Evolutionary conservation across 2,329 filamentous ascomycete species (phyloP).

Genomic region (Fusarium chuoi): DNA sequence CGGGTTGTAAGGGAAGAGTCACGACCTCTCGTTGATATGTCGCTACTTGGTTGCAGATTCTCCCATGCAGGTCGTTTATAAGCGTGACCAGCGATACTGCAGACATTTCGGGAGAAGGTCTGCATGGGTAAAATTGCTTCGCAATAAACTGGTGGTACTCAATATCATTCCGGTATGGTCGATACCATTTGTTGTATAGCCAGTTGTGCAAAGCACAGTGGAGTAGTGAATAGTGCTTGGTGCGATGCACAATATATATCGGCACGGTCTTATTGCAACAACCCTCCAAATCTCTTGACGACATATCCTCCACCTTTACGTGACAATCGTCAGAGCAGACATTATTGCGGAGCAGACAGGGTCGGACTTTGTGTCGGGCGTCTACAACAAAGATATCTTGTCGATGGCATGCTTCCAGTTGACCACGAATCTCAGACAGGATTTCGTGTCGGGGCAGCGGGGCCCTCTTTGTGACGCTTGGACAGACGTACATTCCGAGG

Average conservation of each 20-base stretch:
- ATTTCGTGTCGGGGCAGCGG: background rate
- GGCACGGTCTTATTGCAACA: background rate
- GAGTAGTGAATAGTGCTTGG: background rate
- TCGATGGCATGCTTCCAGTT: background rate
- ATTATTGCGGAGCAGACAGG: background rate
- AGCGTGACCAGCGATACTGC: background rate
- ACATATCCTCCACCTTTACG: background rate
- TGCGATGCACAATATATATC: background rate
- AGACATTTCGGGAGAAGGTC: background rate
- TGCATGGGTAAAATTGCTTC: background rate
- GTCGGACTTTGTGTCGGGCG: background rate
- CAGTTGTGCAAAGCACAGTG: constrained; percentile 2
- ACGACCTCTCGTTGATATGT: background rate
- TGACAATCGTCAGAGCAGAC: background rate
- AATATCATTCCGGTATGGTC: constrained; percentile 19
- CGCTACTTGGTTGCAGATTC: background rate
- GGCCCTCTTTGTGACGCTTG: background rate
- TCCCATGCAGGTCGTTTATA: background rate
- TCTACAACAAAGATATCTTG: background rate
- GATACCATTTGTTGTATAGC: constrained; percentile 16
- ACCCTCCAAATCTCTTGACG: background rate
- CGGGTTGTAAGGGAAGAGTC: background rate
- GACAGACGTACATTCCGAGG: background rate
- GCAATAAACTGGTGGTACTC: constrained; percentile 23
- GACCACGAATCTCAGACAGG: background rate